These are phyloP conservation scores for Cadophora luteo-olivacea DNA, from an alignment of 2,329 filamentous ascomycete species.

Conservation along the genomic window DNA sequence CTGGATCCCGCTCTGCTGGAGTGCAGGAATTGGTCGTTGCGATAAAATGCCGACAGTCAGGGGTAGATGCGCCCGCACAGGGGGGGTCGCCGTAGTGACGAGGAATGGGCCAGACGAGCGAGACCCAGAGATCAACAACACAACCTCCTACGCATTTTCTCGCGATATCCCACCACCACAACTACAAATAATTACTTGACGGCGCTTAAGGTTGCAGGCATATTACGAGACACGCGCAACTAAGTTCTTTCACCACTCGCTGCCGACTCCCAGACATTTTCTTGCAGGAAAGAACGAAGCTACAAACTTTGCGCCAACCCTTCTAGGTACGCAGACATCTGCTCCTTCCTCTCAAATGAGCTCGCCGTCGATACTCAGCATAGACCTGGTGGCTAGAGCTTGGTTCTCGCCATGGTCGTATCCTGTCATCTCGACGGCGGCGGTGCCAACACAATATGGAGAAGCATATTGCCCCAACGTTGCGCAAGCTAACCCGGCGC, in stretches of 20 bases:
- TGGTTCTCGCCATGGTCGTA: neutral
- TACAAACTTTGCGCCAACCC: constrained; percentile 33
- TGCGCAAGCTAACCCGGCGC: constrained; percentile 42
- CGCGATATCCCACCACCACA: constrained; percentile 1
- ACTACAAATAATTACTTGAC: neutral
- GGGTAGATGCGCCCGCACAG: constrained; percentile 8
- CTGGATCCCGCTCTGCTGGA: neutral
- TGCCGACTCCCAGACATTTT: constrained; percentile 16
- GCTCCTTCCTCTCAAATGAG: constrained; percentile 10
- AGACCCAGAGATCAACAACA: neutral
- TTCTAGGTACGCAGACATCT: constrained; percentile 30
- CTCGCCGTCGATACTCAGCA: neutral
- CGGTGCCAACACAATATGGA: constrained; percentile 31
- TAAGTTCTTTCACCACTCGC: constrained; percentile 11
- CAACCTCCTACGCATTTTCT: constrained; percentile 9
- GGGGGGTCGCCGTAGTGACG: constrained; percentile 38
- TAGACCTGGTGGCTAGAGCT: neutral
- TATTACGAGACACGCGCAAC: constrained; percentile 24
- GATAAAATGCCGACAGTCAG: constrained; percentile 11
- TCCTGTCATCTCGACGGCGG: constrained; percentile 7
- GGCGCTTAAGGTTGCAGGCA: neutral
- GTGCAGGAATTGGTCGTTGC: constrained; percentile 16
- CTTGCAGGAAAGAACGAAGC: constrained; percentile 25
- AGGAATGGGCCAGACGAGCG: no score
- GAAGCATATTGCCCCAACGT: constrained; percentile 28